phyloP scores from a whole-genome alignment of 495 filamentous ascomycete species.

The Clohesyomyces aquaticus region DNA sequence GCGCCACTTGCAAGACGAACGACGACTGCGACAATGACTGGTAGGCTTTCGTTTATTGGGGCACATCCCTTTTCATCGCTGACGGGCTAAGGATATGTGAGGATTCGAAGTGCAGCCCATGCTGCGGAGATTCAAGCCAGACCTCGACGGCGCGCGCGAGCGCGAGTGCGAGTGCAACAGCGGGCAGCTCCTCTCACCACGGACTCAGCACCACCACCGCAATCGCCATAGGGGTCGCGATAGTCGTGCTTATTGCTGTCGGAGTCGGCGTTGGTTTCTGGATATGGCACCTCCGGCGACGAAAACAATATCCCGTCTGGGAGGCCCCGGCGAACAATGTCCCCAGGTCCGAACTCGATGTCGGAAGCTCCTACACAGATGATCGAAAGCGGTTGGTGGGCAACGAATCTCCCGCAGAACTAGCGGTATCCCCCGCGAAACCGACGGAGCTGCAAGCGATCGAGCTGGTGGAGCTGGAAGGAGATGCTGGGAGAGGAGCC shows the following conservation, averaged over 20 bases:
- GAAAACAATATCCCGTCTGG: neutral
- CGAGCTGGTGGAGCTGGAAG: conserved; percentile 29
- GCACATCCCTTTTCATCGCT: no score
- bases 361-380: neutral
- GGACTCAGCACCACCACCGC: conserved; percentile 12
- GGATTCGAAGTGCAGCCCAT: conserved; percentile 29
- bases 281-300: conserved; percentile 14
- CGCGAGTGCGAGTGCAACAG: neutral
- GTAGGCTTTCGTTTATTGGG: no score
- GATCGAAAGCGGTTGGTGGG: conserved; percentile 12
- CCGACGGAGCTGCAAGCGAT: conserved; percentile 19
- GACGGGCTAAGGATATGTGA: no score
- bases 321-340: conserved; percentile 1
- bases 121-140: conserved; percentile 19
- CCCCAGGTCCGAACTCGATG: neutral
- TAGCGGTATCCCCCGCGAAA: neutral
- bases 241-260: conserved; percentile 11
- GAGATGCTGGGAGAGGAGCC: neutral
- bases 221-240: conserved; percentile 21
- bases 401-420: conserved; percentile 8
- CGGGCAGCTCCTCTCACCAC: neutral
- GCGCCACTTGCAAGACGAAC: conserved; percentile 18
- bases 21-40: conserved; percentile 41
- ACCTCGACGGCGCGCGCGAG: conserved; percentile 12
- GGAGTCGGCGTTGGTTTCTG: conserved; percentile 15